Evolutionary conservation across 176 grass and related monocot genomes (phyloP), one percentile per base, ranked within the genome.

Genomic region (Saccharum officinarum): DNA sequence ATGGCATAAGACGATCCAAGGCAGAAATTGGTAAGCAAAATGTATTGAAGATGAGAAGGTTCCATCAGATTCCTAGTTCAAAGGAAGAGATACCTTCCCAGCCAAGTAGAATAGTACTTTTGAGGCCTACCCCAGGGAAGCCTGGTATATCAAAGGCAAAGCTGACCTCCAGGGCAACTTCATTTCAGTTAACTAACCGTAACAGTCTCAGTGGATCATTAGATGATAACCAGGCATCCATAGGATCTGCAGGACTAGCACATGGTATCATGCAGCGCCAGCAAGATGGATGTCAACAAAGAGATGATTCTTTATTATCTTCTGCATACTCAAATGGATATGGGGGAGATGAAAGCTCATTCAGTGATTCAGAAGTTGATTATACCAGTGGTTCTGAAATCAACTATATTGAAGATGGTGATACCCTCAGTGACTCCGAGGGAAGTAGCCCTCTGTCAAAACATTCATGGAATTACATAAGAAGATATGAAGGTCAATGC

Each of bases 271-370:
- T 82, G 65, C 86, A 52, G 46, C 8, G 77, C 26, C 30, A 28
- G 64, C 55, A 69, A 80, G 62, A 87, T 83, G 82, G 81, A 14
- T 76, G 40, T 26, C 60, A 87, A 77, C 86, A 81, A 80, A 81
- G 82, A 38, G 93, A 96, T 74, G 90, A 96, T 61, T 92, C 92
- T 72, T 82, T 96, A 34, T 67, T 94, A 80, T 96, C 93, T 92
- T 92, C 88, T 39, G 47, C 88, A 38, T 84, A 87, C 67, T 96
- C 92, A 85, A 94, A 91, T 76, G 90, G 97, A 66, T 99, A 92
- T 84, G 76, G 88, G 59, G 92, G 84, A 73, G 97, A 99, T 88
- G 94, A 94, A 65, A 99, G 93, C 81, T 94, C 97, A 82, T 89
- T 87, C 47, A 69, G 81, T 83, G 80, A 83, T 63, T 98, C 96